A percentile compares a stretch with the other conserved stretches of the same genome.
phyloP scores from a whole-genome alignment of 257 asterid genomes.

The Rauvolfia tetraphylla region DNA sequence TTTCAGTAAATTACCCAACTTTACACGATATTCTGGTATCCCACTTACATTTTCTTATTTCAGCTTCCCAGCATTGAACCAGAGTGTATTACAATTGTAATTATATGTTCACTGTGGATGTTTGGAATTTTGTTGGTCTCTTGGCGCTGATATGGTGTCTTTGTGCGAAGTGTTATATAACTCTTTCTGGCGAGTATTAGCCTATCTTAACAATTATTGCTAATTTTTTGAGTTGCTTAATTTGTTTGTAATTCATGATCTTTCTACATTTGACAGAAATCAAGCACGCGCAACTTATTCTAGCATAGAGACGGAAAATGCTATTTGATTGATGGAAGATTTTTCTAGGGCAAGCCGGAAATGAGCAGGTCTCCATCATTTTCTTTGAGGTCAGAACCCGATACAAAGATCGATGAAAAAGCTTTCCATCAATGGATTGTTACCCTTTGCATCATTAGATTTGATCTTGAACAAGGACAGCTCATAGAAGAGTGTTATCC shows the following conservation, averaged over 20 bases:
- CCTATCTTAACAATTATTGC: neutral
- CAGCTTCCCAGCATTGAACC: neutral
- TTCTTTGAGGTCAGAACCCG: conserved; percentile 64
- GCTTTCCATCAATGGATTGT: conserved; percentile 76
- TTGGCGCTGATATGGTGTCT: neutral
- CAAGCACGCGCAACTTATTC: conserved; percentile 15
- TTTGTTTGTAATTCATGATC: conserved; percentile 17
- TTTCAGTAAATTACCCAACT: neutral
- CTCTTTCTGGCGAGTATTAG: neutral
- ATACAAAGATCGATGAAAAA: conserved; percentile 62
- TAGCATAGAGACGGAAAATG: conserved; percentile 23
- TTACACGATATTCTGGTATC: neutral
- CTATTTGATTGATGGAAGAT: conserved; percentile 32
- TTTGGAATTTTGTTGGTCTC: neutral
- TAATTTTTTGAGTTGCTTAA: neutral
- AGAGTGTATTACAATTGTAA: neutral
- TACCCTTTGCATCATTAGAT: conserved; percentile 84
- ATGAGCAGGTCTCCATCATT: conserved; percentile 95
- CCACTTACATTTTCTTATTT: neutral
- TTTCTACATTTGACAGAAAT: conserved; percentile 13
- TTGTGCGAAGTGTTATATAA: neutral
- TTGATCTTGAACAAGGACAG: conserved; percentile 98
- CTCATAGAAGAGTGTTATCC: conserved; percentile 96
- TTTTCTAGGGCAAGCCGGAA: conserved; percentile 35
- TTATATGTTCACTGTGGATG: neutral